A percentile compares a stretch with the other conserved stretches of the same genome.
Conservation (phyloP, 768 basidiomycete species). For the Trametopsis cervina region DNA sequence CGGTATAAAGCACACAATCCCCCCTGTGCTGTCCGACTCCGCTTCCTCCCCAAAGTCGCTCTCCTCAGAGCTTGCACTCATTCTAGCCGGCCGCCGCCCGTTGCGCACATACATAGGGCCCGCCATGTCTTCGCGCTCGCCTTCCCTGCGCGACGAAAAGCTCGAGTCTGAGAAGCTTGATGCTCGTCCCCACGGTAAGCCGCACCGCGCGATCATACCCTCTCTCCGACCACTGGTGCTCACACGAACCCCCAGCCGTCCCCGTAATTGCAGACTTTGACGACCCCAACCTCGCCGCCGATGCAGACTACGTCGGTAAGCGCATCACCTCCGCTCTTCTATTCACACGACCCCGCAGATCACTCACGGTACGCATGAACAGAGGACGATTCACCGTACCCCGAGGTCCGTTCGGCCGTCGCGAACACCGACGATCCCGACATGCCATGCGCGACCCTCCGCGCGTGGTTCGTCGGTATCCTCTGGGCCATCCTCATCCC, state of each 20-base stretch:
- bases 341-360: not conserved
- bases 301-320: conserved; percentile 20
- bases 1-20: no score
- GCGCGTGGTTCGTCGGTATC: conserved; percentile 39
- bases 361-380: no score
- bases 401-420: conserved; percentile 28
- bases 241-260: conserved; percentile 29
- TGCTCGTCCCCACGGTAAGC: not conserved
- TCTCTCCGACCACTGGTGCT: not conserved
- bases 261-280: conserved; percentile 20
- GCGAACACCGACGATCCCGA: conserved; percentile 57
- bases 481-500: conserved; percentile 50
- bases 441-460: conserved; percentile 46
- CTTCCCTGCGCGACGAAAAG: conserved; percentile 11
- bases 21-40: no score
- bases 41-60: no score
- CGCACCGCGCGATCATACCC: not conserved
- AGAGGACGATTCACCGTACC: conserved; percentile 17
- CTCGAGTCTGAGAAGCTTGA: conserved; percentile 6
- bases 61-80: conserved; percentile 3
- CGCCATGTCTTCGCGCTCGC: conserved; percentile 7
- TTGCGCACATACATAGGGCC: not conserved
- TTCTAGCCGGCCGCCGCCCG: not conserved
- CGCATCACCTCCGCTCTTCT: not conserved
- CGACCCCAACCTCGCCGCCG: conserved; percentile 30